phyloP scores from a whole-genome alignment of 495 filamentous ascomycete genomes.

The Tuber calosporum region DNA sequence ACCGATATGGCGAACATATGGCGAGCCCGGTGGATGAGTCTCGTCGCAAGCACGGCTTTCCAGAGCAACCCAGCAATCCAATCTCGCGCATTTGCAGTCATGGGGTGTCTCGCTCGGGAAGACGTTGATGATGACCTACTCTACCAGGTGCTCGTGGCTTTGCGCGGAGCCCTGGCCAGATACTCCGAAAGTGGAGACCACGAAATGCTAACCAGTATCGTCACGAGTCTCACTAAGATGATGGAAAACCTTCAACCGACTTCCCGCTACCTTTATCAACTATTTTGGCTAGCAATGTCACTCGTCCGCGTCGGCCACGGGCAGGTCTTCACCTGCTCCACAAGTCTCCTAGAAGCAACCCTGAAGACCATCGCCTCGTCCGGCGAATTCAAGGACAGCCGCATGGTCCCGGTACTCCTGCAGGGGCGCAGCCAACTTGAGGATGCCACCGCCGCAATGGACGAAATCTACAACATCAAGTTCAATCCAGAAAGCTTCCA shows the following conservation, averaged over 20 bases:
- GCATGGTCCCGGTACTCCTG: constrained; percentile 52
- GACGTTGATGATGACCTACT: constrained; percentile 63
- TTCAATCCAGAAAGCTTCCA: constrained; percentile 60
- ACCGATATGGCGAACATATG: constrained; percentile 58
- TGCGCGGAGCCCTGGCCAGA: constrained; percentile 53
- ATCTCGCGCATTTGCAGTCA: constrained; percentile 59
- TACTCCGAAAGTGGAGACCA: constrained; percentile 55
- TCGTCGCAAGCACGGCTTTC: constrained; percentile 62
- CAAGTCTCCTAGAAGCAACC: constrained; percentile 56
- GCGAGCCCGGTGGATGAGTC: constrained; percentile 65
- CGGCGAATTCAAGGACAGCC: constrained; percentile 52
- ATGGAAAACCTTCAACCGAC: constrained; percentile 58
- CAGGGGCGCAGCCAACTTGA: constrained; percentile 53
- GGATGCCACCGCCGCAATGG: constrained; percentile 52
- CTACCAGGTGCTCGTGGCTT: constrained; percentile 60
- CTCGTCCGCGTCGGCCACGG: constrained; percentile 49
- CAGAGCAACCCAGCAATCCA: constrained; percentile 65
- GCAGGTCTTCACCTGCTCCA: constrained; percentile 58
- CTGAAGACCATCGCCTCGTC: constrained; percentile 54
- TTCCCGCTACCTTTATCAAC: constrained; percentile 58
- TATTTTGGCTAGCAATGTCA: constrained; percentile 62
- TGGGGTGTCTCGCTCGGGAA: constrained; percentile 61
- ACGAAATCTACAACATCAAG: constrained; percentile 56
- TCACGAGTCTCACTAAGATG: constrained; percentile 60
- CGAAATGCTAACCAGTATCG: constrained; percentile 61